phyloP scores from a whole-genome alignment of 208 protist genomes.

The Trypanosoma rangeli region DNA sequence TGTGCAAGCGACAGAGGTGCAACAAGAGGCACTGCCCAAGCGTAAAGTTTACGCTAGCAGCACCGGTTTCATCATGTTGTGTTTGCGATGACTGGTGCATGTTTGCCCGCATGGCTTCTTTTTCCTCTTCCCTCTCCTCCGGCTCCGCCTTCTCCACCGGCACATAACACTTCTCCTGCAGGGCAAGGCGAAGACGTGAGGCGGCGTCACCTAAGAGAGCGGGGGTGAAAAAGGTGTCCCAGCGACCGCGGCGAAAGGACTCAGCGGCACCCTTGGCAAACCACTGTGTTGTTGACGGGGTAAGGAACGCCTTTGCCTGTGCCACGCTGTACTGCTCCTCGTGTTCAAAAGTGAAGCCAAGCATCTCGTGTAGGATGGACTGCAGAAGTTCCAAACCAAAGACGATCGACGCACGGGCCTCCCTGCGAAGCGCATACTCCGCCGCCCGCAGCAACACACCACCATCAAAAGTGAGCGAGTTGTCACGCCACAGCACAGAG shows the following conservation, averaged over 20 bases:
- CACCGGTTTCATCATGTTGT: background rate
- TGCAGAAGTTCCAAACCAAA: conserved; percentile 67
- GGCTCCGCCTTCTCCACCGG: conserved; percentile 27
- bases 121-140: conserved; percentile 23
- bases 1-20: conserved; percentile 73
- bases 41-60: conserved; percentile 24
- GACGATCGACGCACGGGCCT: conserved; percentile 42
- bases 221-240: conserved; percentile 32
- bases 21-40: conserved; percentile 65
- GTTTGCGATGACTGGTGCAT: background rate
- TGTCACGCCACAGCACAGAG: conserved; percentile 60
- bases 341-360: conserved; percentile 52
- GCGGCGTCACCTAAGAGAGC: conserved; percentile 21
- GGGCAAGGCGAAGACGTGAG: conserved; percentile 23
- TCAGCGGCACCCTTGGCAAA: conserved; percentile 63
- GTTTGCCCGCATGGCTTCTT: background rate
- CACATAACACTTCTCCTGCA: conserved; percentile 39
- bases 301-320: conserved; percentile 49
- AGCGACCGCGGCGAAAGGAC: conserved; percentile 65
- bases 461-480: conserved; percentile 39
- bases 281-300: conserved; percentile 42
- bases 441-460: conserved; percentile 48
- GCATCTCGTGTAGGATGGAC: conserved; percentile 49
- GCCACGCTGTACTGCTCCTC: conserved; percentile 66
- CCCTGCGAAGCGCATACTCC: conserved; percentile 56